phyloP scores from a whole-genome alignment of 352 stramenopile genomes.

The Globisporangium mamillatum region DNA sequence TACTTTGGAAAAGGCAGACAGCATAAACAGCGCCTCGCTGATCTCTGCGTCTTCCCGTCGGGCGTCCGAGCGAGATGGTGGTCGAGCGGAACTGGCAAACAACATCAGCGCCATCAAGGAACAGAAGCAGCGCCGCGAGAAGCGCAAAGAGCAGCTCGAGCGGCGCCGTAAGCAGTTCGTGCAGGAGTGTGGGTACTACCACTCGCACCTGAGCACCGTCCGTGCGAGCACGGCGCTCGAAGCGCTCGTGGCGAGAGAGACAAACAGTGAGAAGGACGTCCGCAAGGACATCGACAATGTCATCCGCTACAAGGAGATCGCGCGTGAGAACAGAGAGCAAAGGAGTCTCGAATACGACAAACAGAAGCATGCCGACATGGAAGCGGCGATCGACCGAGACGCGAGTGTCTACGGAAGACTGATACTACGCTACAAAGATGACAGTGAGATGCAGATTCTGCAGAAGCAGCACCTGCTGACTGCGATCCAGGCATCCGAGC shows the following conservation, averaged over 20 bases:
- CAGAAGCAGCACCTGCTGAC: conserved; percentile 31
- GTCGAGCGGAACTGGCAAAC: not conserved
- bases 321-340: conserved; percentile 49
- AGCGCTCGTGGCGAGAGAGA: conserved; percentile 39
- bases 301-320: conserved; percentile 66
- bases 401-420: conserved; percentile 47
- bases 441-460: conserved; percentile 40
- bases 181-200: conserved; percentile 41
- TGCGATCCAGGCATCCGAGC: conserved; percentile 34
- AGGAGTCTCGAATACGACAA: conserved; percentile 48
- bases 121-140: conserved; percentile 46
- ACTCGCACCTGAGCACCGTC: conserved; percentile 25
- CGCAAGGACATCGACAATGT: conserved; percentile 43
- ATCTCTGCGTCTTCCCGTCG: conserved; percentile 4
- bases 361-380: conserved; percentile 41
- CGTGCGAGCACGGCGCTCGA: conserved; percentile 41
- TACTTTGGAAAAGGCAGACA: conserved; percentile 30
- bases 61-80: conserved; percentile 5
- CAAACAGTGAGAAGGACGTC: conserved; percentile 42
- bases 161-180: conserved; percentile 61
- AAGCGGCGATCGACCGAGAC: conserved; percentile 52
- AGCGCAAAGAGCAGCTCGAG: conserved; percentile 48
- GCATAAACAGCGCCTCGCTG: not conserved
- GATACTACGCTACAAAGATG: conserved; percentile 62
- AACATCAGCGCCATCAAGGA: conserved; percentile 36